Evolutionary conservation across 495 filamentous ascomycete genomes (phyloP), one percentile per base, ranked within the genome.

Genomic region (Pyronema omphalodes): DNA sequence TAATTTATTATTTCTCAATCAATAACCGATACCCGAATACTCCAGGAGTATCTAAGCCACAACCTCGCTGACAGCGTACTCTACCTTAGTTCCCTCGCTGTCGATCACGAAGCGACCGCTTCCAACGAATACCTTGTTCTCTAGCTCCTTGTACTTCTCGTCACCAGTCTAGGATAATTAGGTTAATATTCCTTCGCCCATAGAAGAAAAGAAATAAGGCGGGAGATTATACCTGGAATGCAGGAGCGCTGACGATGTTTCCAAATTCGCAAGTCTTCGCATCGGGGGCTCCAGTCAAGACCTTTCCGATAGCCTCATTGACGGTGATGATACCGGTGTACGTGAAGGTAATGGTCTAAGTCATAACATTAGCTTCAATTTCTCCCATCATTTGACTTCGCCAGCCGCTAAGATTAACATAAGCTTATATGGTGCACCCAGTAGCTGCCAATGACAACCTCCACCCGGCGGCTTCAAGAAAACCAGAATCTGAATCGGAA

Each of bases 41-140:
- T 29, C 23, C 23, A 29, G 23, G 23, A 1, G 2, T 29, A 29
- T 29, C 23, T 29, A 29, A 29, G 23, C 23, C 23, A 53, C 3
- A 53, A 53, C 51, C 51, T 53, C 14, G 17, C 36, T 41, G 8
- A 54, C 37, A 19, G 15, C 33, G 37, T 54, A 54, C 52, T 54
- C 52, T 1, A 54, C 52, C 18, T 17, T 34, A 9, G 11, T 33
- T 18, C 15, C 39, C 51, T 43, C 33, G 7, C 9, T 18, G 8
- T 12, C 36, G 8, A 54, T 29, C 1, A 46, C 23, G 45, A 54
- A 54, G n/a, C 52, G 12, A 1, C 52, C 52, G 35, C 39, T 33
- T 1, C 3, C 52, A 17, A 54, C 52, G 15, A 36, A 54, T 1
- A 54, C 52, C 39, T 11, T 23, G 14, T 44, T 18, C n/a, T 52